Evolutionary conservation across 305 asterid genomes (phyloP).

Genomic region (Plantago coronopus): DNA sequence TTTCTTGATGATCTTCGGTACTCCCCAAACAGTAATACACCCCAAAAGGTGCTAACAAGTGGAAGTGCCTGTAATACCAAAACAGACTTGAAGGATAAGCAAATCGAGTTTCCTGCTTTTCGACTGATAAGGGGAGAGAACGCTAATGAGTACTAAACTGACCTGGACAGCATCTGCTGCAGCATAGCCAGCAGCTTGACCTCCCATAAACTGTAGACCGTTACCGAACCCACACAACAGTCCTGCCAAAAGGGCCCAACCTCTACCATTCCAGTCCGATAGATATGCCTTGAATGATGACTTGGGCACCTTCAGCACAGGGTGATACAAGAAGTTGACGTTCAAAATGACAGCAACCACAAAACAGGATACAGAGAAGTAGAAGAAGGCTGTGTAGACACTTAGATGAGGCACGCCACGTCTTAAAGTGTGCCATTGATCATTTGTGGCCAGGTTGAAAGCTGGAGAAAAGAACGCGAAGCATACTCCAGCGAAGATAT

Average conservation of each 20-base stretch:
- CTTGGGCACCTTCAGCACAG: conserved; percentile 37
- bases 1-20: conserved; percentile 49
- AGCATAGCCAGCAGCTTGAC: conserved; percentile 67
- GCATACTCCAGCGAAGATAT: conserved; percentile 51
- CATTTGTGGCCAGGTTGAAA: conserved; percentile 57
- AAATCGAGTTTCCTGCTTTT: neutral
- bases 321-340: conserved; percentile 40
- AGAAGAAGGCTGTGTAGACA: conserved; percentile 50
- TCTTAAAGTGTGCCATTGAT: conserved; percentile 47
- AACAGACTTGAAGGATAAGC: neutral
- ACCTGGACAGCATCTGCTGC: conserved; percentile 72
- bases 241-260: conserved; percentile 59
- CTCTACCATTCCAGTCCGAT: conserved; percentile 54
- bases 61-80: conserved; percentile 47
- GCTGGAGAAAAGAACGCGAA: conserved; percentile 56
- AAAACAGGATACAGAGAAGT: conserved; percentile 52
- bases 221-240: conserved; percentile 55
- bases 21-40: conserved; percentile 51
- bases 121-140: too few relatives aligned
- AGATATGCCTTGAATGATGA: conserved; percentile 42
- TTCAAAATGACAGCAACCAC: conserved; percentile 40
- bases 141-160: conserved; percentile 2
- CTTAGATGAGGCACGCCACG: conserved; percentile 46
- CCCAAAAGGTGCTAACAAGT: conserved; percentile 62
- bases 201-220: conserved; percentile 65